Evolutionary conservation across 352 stramenopile genomes (phyloP).

Genomic region (Globisporangium paroecandrum): DNA sequence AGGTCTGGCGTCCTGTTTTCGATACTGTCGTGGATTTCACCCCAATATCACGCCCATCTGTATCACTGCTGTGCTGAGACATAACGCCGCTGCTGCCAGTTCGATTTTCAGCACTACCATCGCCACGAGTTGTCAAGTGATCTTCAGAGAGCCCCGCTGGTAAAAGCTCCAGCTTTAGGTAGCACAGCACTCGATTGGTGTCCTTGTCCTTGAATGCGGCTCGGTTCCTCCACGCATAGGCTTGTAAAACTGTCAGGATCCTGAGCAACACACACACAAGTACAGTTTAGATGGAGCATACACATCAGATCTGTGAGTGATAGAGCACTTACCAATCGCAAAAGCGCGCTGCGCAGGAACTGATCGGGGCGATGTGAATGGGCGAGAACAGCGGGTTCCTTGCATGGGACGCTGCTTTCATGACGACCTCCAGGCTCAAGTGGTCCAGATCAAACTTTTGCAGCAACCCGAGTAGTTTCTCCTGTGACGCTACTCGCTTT

Average conservation of each 20-base stretch:
- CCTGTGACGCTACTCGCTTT: slow-evolving; percentile 59
- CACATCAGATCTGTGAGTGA: neutral
- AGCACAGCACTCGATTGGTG: slow-evolving; percentile 44
- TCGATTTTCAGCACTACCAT: neutral
- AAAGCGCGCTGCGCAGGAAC: slow-evolving; percentile 81
- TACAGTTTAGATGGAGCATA: neutral
- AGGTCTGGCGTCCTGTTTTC: neutral
- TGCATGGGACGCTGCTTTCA: slow-evolving; percentile 43
- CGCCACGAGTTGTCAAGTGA: neutral
- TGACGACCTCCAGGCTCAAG: slow-evolving; percentile 29
- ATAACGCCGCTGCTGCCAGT: neutral
- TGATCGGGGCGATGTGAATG: slow-evolving; percentile 70
- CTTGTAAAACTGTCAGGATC: slow-evolving; percentile 59
- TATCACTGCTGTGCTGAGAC: neutral
- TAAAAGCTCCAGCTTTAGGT: slow-evolving; percentile 49
- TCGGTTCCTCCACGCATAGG: slow-evolving; percentile 60
- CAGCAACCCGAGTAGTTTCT: slow-evolving; percentile 56
- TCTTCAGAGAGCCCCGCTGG: slow-evolving; percentile 18
- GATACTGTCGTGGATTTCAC: neutral
- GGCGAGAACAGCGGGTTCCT: slow-evolving; percentile 69
- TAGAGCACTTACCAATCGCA: slow-evolving; percentile 76
- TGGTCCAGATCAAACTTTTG: slow-evolving; percentile 40
- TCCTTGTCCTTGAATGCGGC: slow-evolving; percentile 34
- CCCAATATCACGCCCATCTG: neutral
- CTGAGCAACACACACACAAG: slow-evolving; percentile 15